Evolutionary conservation across 2,329 filamentous ascomycete species (phyloP).

Genomic region (Leptographium procerum): DNA sequence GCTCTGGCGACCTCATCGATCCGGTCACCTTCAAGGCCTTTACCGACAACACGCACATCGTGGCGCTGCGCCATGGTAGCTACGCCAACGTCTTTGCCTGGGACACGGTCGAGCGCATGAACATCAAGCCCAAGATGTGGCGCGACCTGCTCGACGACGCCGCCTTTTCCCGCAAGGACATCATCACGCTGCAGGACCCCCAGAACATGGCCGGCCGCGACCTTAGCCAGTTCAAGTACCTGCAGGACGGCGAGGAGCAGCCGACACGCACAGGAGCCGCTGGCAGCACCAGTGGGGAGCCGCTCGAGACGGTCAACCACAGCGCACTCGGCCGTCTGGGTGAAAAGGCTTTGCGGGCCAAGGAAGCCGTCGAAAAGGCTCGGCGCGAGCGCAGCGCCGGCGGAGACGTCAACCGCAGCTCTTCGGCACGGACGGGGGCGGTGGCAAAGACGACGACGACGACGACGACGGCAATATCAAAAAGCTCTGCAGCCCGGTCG

Average conservation of each 20-base stretch:
- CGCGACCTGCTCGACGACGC: slow-evolving; percentile 76
- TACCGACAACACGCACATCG: slow-evolving; percentile 95
- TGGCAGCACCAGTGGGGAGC: slow-evolving; percentile 49
- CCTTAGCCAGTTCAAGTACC: slow-evolving; percentile 76
- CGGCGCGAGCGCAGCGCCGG: slow-evolving; percentile 25
- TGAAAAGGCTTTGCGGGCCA: slow-evolving; percentile 79
- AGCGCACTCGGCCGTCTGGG: slow-evolving; percentile 65
- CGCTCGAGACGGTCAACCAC: slow-evolving; percentile 61
- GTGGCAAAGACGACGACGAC: slow-evolving; percentile 51
- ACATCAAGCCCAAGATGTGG: slow-evolving; percentile 97
- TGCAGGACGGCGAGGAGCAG: slow-evolving; percentile 68
- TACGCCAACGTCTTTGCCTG: slow-evolving; percentile 94
- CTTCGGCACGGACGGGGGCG: background rate
- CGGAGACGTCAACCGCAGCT: slow-evolving; percentile 30
- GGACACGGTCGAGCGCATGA: slow-evolving; percentile 90
- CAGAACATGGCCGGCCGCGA: slow-evolving; percentile 78
- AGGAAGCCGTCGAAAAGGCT: slow-evolving; percentile 85
- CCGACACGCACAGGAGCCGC: slow-evolving; percentile 57
- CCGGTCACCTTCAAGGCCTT: slow-evolving; percentile 96
- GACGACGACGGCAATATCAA: slow-evolving; percentile 8
- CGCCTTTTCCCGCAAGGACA: slow-evolving; percentile 79
- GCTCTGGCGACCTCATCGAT: slow-evolving; percentile 74
- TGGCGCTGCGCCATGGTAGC: slow-evolving; percentile 66
- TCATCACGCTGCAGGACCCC: slow-evolving; percentile 92
- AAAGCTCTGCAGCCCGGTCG: background rate